Percentiles rank a stretch among this genome's conserved stretches.
Evolutionary conservation across 2,329 filamentous ascomycete genomes (phyloP).

Genomic region (Lasiodiplodia gonubiensis): DNA sequence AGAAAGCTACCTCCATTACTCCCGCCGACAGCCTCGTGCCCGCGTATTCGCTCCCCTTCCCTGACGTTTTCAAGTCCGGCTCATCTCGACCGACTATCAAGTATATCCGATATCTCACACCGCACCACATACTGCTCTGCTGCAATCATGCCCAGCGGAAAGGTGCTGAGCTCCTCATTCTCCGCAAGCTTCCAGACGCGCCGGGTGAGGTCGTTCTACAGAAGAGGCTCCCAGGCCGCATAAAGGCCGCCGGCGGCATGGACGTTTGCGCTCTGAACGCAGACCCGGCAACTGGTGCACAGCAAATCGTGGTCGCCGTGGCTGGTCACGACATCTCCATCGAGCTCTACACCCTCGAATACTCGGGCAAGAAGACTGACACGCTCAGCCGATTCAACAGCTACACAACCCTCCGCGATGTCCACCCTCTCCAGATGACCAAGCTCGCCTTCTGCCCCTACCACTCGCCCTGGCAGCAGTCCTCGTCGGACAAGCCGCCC

Average conservation of each 20-base stretch:
- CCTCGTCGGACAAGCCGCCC: constrained; percentile 30
- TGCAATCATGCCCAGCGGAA: constrained; percentile 60
- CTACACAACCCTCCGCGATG: constrained; percentile 60
- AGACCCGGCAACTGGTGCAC: constrained; percentile 61
- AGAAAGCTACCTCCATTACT: constrained; percentile 42
- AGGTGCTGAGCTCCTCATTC: constrained; percentile 61
- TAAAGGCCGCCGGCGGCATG: constrained; percentile 78
- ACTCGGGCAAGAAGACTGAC: constrained; percentile 56
- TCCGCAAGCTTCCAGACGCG: constrained; percentile 66
- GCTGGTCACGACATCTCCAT: constrained; percentile 81
- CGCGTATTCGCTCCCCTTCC: constrained; percentile 40
- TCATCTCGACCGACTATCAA: constrained; percentile 59
- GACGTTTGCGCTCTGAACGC: constrained; percentile 73
- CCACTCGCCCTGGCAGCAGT: constrained; percentile 43
- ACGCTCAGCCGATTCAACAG: constrained; percentile 55
- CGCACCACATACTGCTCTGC: constrained; percentile 60
- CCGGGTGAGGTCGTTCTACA: constrained; percentile 57
- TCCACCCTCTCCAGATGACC: constrained; percentile 65
- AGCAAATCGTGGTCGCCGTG: constrained; percentile 81
- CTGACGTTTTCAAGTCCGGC: constrained; percentile 43
- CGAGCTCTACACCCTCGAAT: constrained; percentile 77
- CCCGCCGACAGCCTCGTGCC: constrained; percentile 36
- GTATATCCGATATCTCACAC: constrained; percentile 61
- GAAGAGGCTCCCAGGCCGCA: constrained; percentile 67
- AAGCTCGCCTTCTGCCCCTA: constrained; percentile 56